phyloP scores from a whole-genome alignment of 441 rosid genomes.

The Populus hybrid region DNA sequence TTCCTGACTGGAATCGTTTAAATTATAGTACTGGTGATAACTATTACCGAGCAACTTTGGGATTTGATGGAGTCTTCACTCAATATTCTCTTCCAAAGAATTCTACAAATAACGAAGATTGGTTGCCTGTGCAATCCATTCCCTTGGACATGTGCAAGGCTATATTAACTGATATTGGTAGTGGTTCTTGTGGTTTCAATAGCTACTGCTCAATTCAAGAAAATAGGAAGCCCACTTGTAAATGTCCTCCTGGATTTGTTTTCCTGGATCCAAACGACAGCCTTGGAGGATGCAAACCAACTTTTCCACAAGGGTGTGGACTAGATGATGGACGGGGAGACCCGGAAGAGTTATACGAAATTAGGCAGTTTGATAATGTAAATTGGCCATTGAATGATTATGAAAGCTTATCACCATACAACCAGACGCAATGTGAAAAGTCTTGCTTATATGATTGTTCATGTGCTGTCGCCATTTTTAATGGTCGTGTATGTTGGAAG shows the following conservation, averaged over 20 bases:
- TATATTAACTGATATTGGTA: background rate
- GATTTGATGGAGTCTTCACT: constrained; percentile 14
- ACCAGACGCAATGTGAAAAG: background rate
- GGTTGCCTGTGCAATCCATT: background rate
- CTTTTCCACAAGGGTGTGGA: constrained; percentile 12
- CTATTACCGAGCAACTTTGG: constrained; percentile 12
- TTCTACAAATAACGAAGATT: background rate
- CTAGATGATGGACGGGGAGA: constrained; percentile 1
- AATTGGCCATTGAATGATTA: constrained; percentile 17
- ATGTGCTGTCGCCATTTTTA: constrained; percentile 15
- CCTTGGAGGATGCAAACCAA: constrained; percentile 13
- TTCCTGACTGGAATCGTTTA: background rate
- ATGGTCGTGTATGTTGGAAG: background rate
- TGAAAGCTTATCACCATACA: constrained; percentile 1
- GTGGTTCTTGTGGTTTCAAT: constrained; percentile 19
- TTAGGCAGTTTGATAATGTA: background rate
- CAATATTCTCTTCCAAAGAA: background rate
- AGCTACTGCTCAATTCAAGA: constrained; percentile 5
- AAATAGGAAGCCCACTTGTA: background rate
- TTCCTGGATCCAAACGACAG: background rate
- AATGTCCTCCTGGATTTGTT: constrained; percentile 11
- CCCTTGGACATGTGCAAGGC: background rate
- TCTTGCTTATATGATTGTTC: constrained; percentile 17
- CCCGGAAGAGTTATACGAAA: constrained; percentile 6
- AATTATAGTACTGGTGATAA: background rate